Conservation (phyloP, 2,329 filamentous ascomycete genomes). For the Fusarium coicis region DNA sequence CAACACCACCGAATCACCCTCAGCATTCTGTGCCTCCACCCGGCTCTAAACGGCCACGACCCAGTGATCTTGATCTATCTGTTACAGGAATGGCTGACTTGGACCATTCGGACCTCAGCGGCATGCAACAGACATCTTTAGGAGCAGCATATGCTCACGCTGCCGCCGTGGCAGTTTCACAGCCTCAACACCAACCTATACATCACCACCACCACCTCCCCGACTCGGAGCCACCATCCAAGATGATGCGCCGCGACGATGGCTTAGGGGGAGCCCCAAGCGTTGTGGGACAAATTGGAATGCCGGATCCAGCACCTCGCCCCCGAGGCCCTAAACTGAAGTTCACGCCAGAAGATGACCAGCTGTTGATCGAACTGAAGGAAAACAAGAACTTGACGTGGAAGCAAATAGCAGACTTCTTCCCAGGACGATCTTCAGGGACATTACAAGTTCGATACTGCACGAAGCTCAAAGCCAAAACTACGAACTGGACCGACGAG, state of each 20-base stretch:
- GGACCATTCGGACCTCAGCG: constrained; percentile 65
- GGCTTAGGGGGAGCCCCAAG: constrained; percentile 74
- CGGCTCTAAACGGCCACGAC: constrained; percentile 63
- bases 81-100: constrained; percentile 62
- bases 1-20: constrained; percentile 48
- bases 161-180: constrained; percentile 47
- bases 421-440: constrained; percentile 88
- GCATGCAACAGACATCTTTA: constrained; percentile 64
- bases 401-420: constrained; percentile 98
- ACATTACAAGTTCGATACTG: constrained; percentile 95
- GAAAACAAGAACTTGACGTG: constrained; percentile 95
- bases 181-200: constrained; percentile 60
- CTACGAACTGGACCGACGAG: constrained; percentile 91
- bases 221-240: constrained; percentile 75
- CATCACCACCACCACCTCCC: constrained; percentile 88
- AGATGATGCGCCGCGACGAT: constrained; percentile 72
- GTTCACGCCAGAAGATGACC: constrained; percentile 92
- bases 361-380: constrained; percentile 87
- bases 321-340: constrained; percentile 91
- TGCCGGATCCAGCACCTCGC: constrained; percentile 83
- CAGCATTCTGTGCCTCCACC: constrained; percentile 44
- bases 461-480: constrained; percentile 94
- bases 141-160: constrained; percentile 62
- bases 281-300: constrained; percentile 85
- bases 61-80: constrained; percentile 69